Conservation (phyloP, 2,329 filamentous ascomycete genomes). For the Clonostachys solani region DNA sequence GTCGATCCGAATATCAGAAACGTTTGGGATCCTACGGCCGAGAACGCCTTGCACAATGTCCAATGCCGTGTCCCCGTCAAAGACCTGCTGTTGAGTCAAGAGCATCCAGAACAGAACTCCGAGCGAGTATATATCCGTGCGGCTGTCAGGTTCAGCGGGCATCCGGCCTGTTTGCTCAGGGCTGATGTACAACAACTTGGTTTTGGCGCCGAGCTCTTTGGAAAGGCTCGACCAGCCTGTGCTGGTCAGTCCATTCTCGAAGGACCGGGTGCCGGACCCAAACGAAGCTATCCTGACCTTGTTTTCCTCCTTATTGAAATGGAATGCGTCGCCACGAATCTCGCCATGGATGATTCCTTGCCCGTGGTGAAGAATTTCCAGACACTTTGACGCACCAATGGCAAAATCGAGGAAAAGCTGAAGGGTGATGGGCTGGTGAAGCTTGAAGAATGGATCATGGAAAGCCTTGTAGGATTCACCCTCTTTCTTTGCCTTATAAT, state of each 20-base stretch:
- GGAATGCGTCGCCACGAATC: slow-evolving; percentile 85
- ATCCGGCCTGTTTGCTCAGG: slow-evolving; percentile 93
- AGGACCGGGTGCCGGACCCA: slow-evolving; percentile 80
- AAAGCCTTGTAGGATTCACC: slow-evolving; percentile 45
- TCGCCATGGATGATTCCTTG: slow-evolving; percentile 87
- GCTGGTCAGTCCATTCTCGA: slow-evolving; percentile 83
- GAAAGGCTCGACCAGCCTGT: slow-evolving; percentile 83
- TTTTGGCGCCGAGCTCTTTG: slow-evolving; percentile 78
- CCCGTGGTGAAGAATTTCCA: slow-evolving; percentile 88
- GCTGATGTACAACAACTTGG: slow-evolving; percentile 88
- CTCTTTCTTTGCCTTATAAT: slow-evolving; percentile 51
- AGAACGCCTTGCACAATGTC: slow-evolving; percentile 91
- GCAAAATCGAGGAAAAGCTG: slow-evolving; percentile 85
- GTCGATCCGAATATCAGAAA: slow-evolving; percentile 75
- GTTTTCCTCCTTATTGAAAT: slow-evolving; percentile 69
- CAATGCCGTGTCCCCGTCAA: slow-evolving; percentile 73
- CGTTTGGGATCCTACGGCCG: slow-evolving; percentile 69
- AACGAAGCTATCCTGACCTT: slow-evolving; percentile 78
- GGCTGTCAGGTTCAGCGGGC: slow-evolving; percentile 84
- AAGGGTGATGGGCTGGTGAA: slow-evolving; percentile 62
- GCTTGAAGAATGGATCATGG: slow-evolving; percentile 36
- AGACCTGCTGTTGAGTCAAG: slow-evolving; percentile 74
- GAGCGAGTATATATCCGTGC: slow-evolving; percentile 91
- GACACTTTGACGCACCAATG: slow-evolving; percentile 78
- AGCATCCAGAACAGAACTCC: slow-evolving; percentile 88